Base-by-base conservation (phyloP, 225 moss, liverwort and hornwort genomes). In the Rhytidiadelphus loreus region DNA sequence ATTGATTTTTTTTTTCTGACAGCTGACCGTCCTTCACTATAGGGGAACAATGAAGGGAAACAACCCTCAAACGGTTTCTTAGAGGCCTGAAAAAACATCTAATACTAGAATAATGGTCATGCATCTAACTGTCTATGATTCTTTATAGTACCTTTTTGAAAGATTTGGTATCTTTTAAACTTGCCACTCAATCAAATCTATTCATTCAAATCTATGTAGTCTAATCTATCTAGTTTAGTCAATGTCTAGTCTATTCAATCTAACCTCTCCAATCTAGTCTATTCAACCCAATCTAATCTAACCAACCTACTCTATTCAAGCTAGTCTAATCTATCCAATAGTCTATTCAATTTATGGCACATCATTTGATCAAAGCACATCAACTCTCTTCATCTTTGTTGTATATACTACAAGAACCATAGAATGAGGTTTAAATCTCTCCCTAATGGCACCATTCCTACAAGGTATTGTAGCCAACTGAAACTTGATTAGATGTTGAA, bases 141-240 rank as follows among this genome's bases (percentile, higher is more conserved):
- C 24, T 7, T 39, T 4, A 1, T 24, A 39, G 14, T 39, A 24
- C 13, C 7, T 69, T 24, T 69, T 5, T 39, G 8, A 69, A 68
- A 69, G 69, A 24, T 69, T 69, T 23, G 4, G 8, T 39, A 7
- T 13, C 6, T 68, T 12, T 65, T 37, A 12, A 37, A 13, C 11
- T 4, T 41, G 5, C 9, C 1, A 1, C 3, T 17, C 2, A 17
- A 0, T 41, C 9, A 12, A 66, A 21, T 37, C 37, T 64, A 5
- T 13, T 13, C 0, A 22, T 0, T 68, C 18, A 9, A 60, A 6
- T 60, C 28, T 28, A 60, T 7, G 4, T 3, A 28, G 1, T 18
- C 6, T 7, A 61, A 7, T 61, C 65, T 20, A 11, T 65, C 4
- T 2, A 66, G 6, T 6, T 0, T 6, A 35, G 0, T 37, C 10